These are phyloP conservation scores for Alternaria metachromatica DNA, from an alignment of 2,329 filamentous ascomycete genomes.

Conservation along the genomic window DNA sequence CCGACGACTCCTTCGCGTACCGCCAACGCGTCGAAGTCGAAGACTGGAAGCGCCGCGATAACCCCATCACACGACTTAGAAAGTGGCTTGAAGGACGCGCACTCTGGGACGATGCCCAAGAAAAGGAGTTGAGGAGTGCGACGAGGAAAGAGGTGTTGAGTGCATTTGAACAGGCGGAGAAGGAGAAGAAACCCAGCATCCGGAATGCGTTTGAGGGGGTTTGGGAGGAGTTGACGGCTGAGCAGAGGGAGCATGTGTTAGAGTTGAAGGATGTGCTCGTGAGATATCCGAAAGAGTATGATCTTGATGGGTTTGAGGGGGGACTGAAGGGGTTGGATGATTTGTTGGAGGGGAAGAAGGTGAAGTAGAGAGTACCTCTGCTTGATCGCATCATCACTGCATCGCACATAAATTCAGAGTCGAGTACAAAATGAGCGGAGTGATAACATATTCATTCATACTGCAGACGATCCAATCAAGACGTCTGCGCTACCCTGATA, in stretches of 20 bases:
- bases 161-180: constrained; percentile 84
- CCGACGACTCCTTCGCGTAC: constrained; percentile 96
- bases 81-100: constrained; percentile 89
- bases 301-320: constrained; percentile 76
- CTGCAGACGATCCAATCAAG: neutral
- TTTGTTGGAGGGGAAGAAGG: constrained; percentile 28
- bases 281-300: constrained; percentile 91
- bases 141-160: constrained; percentile 78
- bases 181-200: constrained; percentile 78
- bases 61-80: constrained; percentile 81
- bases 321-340: constrained; percentile 69
- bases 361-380: neutral
- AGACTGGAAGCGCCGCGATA: constrained; percentile 90
- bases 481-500: neutral
- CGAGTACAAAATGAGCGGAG: constrained; percentile 2
- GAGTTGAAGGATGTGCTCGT: constrained; percentile 80
- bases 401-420: neutral
- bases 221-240: constrained; percentile 85
- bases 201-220: constrained; percentile 82
- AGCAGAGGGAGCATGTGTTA: constrained; percentile 75
- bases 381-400: accelerated
- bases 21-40: constrained; percentile 91
- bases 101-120: constrained; percentile 84
- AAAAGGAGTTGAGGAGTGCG: constrained; percentile 72
- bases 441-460: constrained; percentile 6